A percentile compares a stretch with the other conserved stretches of the same genome.
Conservation (phyloP, 257 asterid species). For the Solanum gandarillasii region DNA sequence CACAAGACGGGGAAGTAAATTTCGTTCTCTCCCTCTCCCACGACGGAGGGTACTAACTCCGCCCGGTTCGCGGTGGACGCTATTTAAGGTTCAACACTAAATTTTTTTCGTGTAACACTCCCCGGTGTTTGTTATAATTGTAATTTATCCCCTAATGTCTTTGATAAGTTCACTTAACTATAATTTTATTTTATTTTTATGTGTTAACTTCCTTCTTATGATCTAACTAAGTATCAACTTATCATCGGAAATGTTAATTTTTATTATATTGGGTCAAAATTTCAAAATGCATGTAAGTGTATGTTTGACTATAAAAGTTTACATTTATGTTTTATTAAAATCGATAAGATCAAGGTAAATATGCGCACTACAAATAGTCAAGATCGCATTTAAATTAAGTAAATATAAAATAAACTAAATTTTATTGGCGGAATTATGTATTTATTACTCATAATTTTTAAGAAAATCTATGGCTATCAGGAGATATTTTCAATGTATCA, state of each 20-base stretch:
- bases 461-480: neutral
- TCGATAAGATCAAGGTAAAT: neutral
- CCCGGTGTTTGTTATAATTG: neutral
- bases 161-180: neutral
- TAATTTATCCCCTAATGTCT: neutral
- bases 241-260: neutral
- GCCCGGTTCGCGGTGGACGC: neutral
- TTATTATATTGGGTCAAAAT: neutral
- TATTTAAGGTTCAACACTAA: neutral
- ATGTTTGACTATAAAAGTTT: neutral
- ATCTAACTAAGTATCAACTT: neutral
- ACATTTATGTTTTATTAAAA: neutral
- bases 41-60: neutral
- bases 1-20: neutral
- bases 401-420: neutral
- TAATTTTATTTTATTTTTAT: neutral
- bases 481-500: conserved; percentile 6
- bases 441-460: neutral
- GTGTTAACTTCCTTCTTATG: neutral
- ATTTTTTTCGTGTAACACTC: too few species aligned
- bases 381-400: neutral
- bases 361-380: neutral
- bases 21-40: neutral
- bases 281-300: neutral
- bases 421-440: neutral